These are phyloP conservation scores for Rhizopogon roseolus DNA, from an alignment of 768 basidiomycete species.

Conservation along the genomic window DNA sequence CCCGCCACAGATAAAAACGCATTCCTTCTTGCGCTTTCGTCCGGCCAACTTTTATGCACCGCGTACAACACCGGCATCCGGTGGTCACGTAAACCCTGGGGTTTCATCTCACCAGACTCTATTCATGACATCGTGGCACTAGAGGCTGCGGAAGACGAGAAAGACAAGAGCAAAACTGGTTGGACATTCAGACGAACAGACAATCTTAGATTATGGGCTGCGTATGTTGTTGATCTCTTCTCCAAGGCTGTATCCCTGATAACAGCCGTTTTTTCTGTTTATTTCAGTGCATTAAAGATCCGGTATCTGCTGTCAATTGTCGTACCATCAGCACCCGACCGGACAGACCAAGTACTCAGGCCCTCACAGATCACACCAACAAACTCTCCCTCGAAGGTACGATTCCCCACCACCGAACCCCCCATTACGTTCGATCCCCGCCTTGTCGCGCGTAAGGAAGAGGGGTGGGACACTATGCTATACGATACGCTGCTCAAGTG, in stretches of 20 bases:
- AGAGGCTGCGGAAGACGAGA: conserved; percentile 41
- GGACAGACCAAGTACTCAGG: conserved; percentile 20
- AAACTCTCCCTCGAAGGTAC: conserved; percentile 26
- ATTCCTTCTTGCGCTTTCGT: conserved; percentile 57
- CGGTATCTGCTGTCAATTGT: conserved; percentile 74
- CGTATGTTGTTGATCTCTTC: conserved; percentile 43
- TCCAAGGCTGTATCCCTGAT: neutral
- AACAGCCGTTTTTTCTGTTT: neutral
- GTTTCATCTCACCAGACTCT: conserved; percentile 70
- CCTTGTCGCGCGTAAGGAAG: conserved; percentile 65
- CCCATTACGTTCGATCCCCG: conserved; percentile 68
- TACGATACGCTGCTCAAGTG: conserved; percentile 58
- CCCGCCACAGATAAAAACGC: conserved; percentile 24
- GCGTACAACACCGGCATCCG: conserved; percentile 82
- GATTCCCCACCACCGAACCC: conserved; percentile 39
- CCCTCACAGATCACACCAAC: conserved; percentile 17
- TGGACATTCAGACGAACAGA: conserved; percentile 88
- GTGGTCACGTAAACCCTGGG: conserved; percentile 81
- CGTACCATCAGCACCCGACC: conserved; percentile 38
- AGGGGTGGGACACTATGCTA: conserved; percentile 82
- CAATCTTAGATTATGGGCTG: conserved; percentile 81
- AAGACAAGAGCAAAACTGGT: conserved; percentile 47
- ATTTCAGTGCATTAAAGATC: conserved; percentile 67
- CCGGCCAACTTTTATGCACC: conserved; percentile 74
- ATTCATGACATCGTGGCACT: conserved; percentile 77